Conservation (phyloP, 139 green algal genomes). For the Gonium pectorale region DNA sequence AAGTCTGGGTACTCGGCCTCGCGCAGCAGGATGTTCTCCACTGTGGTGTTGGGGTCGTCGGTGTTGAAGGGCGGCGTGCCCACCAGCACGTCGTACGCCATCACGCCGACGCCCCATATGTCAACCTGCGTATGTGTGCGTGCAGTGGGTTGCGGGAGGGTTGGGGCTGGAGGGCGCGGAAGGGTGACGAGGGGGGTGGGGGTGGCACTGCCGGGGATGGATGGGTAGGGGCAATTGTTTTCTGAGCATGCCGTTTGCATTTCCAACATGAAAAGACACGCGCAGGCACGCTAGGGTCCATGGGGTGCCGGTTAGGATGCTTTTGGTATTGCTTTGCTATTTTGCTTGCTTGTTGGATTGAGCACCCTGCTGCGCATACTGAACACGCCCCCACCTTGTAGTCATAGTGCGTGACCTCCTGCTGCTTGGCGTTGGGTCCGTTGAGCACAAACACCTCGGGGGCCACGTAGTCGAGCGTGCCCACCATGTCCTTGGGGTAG, state of each 20-base stretch:
- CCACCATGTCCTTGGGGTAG: slow-evolving; percentile 59
- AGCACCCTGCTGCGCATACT: background rate
- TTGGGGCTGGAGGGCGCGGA: too few relatives aligned
- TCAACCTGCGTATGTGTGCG: too few relatives aligned
- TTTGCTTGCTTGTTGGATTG: too few relatives aligned
- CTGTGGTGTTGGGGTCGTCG: slow-evolving; percentile 49
- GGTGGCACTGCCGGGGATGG: too few relatives aligned
- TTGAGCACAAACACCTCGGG: slow-evolving; percentile 57
- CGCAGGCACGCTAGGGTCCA: too few relatives aligned
- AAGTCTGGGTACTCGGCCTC: slow-evolving; percentile 53
- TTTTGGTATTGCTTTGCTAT: too few relatives aligned
- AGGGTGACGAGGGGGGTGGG: too few relatives aligned
- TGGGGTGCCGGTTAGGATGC: too few relatives aligned
- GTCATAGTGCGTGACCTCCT: slow-evolving; percentile 54
- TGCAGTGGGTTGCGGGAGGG: too few relatives aligned
- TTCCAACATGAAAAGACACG: too few relatives aligned
- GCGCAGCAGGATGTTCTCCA: slow-evolving; percentile 45
- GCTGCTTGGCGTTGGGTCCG: slow-evolving; percentile 41
- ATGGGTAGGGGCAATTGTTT: too few relatives aligned
- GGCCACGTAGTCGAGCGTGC: slow-evolving; percentile 59
- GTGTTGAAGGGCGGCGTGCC: slow-evolving; percentile 63
- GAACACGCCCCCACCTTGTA: slow-evolving; percentile 27
- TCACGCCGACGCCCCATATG: slow-evolving; percentile 59
- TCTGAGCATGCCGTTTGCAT: too few relatives aligned
- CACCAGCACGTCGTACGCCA: slow-evolving; percentile 71